Evolutionary conservation across 129 eudicot species (phyloP), one percentile per base, ranked within the genome.

Genomic region (Chrysanthemum makinoi): DNA sequence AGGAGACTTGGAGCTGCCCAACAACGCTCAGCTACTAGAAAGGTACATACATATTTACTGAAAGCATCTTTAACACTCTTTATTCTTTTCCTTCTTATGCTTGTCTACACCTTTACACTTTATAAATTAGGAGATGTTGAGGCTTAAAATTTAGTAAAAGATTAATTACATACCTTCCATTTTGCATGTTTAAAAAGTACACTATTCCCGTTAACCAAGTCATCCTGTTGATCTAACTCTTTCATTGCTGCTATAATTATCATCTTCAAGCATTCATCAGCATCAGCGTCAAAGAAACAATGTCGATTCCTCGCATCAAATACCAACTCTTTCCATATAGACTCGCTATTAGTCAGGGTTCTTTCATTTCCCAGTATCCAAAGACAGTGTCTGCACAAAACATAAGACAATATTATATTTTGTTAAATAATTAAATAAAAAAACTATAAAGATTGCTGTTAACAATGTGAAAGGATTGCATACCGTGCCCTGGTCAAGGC

Each of bases 401-500:
- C 9, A 16, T 11, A 33, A 72, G 30, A 7, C 15, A 43, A 39
- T 39, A 39, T 39, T 6, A 39, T 39, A 39, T 10, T 39, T 39
- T 39, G 46, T 7, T 39, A 39, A 39, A 39, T 7, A 6, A 39
- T 39, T 39, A 6, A 6, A 39, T 1, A 39, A 39, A 39, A 4
- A 6, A 6, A 6, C 9, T 39, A 39, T 18, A 19, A 68, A 77
- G 20, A 48, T 50, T 20, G 30, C 9, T 44, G 18, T 10, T 18
- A 61, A 14, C 11, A 66, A 24, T 22, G 39, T 50, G 26, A 57
- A 3, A 62, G 48, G 50, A 74, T 0, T 6, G 18, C 69, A n/a
- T 58, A 85, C 90, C 90, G 73, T n/a, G 87, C 90, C 46, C 86
- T 70, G 11, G 87, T 85, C 60, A 85, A 35, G 20, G 87, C 84